These are phyloP conservation scores for Heterobasidion parviporum DNA, from an alignment of 1,284 basidiomycete genomes.

Conservation along the genomic window DNA sequence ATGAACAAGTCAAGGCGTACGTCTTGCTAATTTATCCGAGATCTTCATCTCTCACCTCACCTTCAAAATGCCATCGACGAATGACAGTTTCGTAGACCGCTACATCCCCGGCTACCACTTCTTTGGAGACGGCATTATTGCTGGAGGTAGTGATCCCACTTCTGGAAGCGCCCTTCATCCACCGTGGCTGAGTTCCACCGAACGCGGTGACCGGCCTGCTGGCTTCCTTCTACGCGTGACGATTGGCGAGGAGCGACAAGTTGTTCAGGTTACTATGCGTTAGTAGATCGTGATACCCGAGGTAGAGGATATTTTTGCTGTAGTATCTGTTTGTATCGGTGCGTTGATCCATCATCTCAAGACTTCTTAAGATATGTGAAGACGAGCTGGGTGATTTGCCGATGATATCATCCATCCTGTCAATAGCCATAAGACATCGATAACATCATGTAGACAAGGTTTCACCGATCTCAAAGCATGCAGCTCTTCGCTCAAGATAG, in stretches of 20 bases:
- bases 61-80: neutral
- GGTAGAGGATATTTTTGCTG: neutral
- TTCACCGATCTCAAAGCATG: too few relatives aligned
- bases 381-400: too few relatives aligned
- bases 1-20: constrained; percentile 67
- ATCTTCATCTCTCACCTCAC: neutral
- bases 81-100: constrained; percentile 60
- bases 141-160: constrained; percentile 17
- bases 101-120: constrained; percentile 85
- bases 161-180: constrained; percentile 11
- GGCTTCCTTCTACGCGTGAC: constrained; percentile 23
- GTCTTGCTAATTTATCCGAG: constrained; percentile 16
- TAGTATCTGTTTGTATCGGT: neutral
- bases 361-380: too few relatives aligned
- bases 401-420: too few relatives aligned
- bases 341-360: too few relatives aligned
- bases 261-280: neutral
- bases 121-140: constrained; percentile 43
- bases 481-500: too few relatives aligned
- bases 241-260: constrained; percentile 1
- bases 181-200: constrained; percentile 24
- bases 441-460: too few relatives aligned
- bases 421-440: too few relatives aligned
- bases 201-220: neutral
- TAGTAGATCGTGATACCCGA: neutral